phyloP scores from a whole-genome alignment of 1,284 basidiomycete species.

The Chondrostereum purpureum region DNA sequence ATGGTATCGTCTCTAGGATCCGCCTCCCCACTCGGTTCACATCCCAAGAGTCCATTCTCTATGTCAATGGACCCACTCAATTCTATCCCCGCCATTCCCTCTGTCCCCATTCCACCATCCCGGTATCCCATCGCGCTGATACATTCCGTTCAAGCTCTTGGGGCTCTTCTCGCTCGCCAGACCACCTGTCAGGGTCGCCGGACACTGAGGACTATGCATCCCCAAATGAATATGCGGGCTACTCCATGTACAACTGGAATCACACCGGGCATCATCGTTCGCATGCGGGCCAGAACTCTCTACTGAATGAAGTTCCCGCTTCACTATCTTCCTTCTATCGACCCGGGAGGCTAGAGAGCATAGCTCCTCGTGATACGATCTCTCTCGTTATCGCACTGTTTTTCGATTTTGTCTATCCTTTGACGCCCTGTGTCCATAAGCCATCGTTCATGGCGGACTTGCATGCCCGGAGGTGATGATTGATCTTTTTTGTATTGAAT shows the following conservation, averaged over 20 bases:
- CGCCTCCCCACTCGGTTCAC: neutral
- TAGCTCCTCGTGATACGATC: conserved; percentile 71
- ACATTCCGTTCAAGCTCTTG: conserved; percentile 44
- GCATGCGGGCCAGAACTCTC: conserved; percentile 43
- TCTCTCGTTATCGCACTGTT: conserved; percentile 76
- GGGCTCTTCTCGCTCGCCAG: conserved; percentile 22
- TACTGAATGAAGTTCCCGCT: conserved; percentile 53
- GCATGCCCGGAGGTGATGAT: conserved; percentile 38
- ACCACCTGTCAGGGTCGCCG: conserved; percentile 12
- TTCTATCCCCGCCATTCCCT: conserved; percentile 30
- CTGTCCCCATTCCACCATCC: conserved; percentile 51
- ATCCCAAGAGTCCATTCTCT: conserved; percentile 41
- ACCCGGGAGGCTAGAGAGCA: conserved; percentile 64
- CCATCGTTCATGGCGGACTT: conserved; percentile 85
- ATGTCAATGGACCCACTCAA: conserved; percentile 38
- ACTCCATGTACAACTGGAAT: conserved; percentile 65
- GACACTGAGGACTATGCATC: conserved; percentile 41
- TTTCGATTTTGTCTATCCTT: conserved; percentile 84
- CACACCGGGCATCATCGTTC: conserved; percentile 34
- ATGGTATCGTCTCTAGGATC: conserved; percentile 37
- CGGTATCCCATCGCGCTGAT: conserved; percentile 66
- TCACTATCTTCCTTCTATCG: conserved; percentile 62
- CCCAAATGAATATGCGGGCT: conserved; percentile 47
- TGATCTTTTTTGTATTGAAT: neutral
- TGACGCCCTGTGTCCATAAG: conserved; percentile 77